These are phyloP conservation scores for Hemileccinum impolitum DNA, from an alignment of 768 basidiomycete species.

Conservation along the genomic window DNA sequence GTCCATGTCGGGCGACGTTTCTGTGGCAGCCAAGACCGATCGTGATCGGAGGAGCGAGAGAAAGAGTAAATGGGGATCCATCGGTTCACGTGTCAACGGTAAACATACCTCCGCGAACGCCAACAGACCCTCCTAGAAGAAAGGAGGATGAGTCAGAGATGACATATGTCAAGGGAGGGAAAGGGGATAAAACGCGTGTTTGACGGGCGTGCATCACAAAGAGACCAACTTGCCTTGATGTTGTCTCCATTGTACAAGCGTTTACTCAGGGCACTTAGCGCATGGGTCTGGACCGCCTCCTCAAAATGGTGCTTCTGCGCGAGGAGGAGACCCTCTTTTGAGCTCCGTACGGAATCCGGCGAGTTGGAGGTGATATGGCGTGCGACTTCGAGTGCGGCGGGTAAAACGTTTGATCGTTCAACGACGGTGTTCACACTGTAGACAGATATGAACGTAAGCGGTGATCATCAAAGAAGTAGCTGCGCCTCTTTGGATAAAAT, in stretches of 20 bases:
- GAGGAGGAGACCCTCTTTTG: constrained; percentile 66
- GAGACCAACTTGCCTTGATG: constrained; percentile 53
- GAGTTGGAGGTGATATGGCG: constrained; percentile 59
- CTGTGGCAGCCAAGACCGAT: too few relatives aligned
- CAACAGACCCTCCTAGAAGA: neutral
- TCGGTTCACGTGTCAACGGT: neutral
- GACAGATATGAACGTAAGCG: constrained; percentile 9
- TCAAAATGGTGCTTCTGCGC: constrained; percentile 51
- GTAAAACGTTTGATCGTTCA: constrained; percentile 46
- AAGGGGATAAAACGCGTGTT: neutral
- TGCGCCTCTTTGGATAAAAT: neutral
- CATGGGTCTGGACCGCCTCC: constrained; percentile 46
- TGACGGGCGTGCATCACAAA: neutral
- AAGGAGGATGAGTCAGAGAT: too few relatives aligned
- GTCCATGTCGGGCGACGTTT: too few relatives aligned
- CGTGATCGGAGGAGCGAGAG: too few relatives aligned
- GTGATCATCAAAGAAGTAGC: constrained; percentile 14
- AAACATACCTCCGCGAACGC: neutral
- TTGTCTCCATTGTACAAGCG: constrained; percentile 60
- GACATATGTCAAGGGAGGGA: neutral
- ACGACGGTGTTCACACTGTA: constrained; percentile 71
- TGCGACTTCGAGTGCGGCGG: constrained; percentile 62
- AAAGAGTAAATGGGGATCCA: neutral
- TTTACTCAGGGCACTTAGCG: constrained; percentile 45
- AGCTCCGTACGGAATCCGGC: constrained; percentile 75